A percentile compares a stretch with the other conserved stretches of the same genome.
These are phyloP conservation scores for Cryptococcus hybrid DNA, from an alignment of 1,284 basidiomycete genomes.

Conservation along the genomic window DNA sequence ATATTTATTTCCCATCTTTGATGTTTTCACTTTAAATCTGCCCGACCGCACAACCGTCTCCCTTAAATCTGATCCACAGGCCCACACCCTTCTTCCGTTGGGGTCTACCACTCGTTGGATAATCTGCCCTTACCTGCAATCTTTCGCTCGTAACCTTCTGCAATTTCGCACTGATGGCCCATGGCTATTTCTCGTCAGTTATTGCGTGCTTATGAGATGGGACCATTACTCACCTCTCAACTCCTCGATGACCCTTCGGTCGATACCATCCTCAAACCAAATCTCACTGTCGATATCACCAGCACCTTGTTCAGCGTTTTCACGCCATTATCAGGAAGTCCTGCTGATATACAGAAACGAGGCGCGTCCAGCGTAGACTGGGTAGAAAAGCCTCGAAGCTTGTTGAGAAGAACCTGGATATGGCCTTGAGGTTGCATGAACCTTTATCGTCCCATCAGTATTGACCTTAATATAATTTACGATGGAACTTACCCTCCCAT, in stretches of 20 bases:
- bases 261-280: conserved; percentile 82
- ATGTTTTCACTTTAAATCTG: no score
- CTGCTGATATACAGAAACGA: conserved; percentile 91
- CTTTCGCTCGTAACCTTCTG: conserved; percentile 62
- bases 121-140: conserved; percentile 87
- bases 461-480: not conserved
- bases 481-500: conserved; percentile 64
- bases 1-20: no score
- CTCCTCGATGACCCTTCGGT: conserved; percentile 60
- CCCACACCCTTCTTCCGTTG: conserved; percentile 71
- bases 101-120: conserved; percentile 74
- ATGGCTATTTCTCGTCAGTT: conserved; percentile 56
- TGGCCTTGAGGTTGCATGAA: conserved; percentile 90
- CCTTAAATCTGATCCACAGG: conserved; percentile 79
- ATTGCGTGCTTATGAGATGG: not conserved
- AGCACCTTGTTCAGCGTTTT: conserved; percentile 54
- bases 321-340: conserved; percentile 62
- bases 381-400: conserved; percentile 77
- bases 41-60: conserved; percentile 82
- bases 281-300: conserved; percentile 77
- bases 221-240: conserved; percentile 59
- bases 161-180: conserved; percentile 76
- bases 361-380: conserved; percentile 80
- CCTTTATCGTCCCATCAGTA: conserved; percentile 32
- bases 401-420: conserved; percentile 88